A percentile compares a stretch with the other conserved stretches of the same genome.
These are phyloP conservation scores for Pugionium dolabratum DNA, from an alignment of 345 rosid species.

Conservation along the genomic window DNA sequence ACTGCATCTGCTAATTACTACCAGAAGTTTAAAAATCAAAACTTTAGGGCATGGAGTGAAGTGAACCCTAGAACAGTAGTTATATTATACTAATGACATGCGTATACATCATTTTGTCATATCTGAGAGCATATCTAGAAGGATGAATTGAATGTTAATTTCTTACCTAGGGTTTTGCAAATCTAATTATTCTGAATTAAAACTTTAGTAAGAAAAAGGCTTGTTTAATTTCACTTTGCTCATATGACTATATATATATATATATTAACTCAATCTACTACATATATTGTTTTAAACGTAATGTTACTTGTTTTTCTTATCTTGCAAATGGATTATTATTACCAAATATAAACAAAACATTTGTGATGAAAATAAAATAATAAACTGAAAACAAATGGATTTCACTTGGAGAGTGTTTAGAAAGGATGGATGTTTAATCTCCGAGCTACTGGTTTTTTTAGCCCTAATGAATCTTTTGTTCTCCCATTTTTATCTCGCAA, in stretches of 20 bases:
- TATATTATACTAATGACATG: background rate
- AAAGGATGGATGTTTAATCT: background rate
- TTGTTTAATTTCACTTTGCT: no score
- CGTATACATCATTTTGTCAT: background rate
- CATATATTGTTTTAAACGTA: no score
- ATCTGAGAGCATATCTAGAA: no score
- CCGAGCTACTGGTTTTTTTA: constrained; percentile 7
- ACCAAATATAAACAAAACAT: background rate
- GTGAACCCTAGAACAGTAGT: constrained; percentile 27
- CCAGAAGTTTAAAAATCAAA: background rate
- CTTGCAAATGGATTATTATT: background rate
- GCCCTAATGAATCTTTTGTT: background rate
- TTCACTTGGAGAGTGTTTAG: background rate
- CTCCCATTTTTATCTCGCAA: background rate
- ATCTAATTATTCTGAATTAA: constrained; percentile 1
- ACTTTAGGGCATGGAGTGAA: background rate
- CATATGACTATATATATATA: no score
- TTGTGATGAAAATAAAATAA: no score
- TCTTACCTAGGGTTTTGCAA: constrained; percentile 4
- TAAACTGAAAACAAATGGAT: no score
- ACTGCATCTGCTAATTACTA: constrained; percentile 6
- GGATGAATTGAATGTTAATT: background rate
- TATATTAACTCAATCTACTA: no score
- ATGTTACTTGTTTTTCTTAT: background rate
- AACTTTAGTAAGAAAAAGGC: background rate